A percentile compares a stretch with the other conserved stretches of the same genome.
These are phyloP conservation scores for Tolypocladium capitatum DNA, from an alignment of 2,329 filamentous ascomycete species.

Conservation along the genomic window DNA sequence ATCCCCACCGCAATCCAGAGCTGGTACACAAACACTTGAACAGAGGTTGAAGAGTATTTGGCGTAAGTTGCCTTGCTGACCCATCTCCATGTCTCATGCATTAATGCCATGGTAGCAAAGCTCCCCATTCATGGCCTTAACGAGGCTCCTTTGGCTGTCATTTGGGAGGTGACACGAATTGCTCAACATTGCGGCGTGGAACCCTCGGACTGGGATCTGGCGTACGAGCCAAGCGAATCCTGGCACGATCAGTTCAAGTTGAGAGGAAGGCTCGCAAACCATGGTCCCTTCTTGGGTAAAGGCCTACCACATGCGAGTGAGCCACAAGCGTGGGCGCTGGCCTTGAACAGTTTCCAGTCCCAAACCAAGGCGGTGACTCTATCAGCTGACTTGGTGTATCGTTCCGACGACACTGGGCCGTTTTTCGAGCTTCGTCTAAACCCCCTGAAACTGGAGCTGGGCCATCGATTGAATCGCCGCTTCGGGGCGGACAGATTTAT, in stretches of 20 bases:
- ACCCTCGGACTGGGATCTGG: slow-evolving; percentile 19
- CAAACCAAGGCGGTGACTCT: slow-evolving; percentile 27
- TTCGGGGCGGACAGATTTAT: slow-evolving; percentile 48
- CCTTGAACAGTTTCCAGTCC: slow-evolving; percentile 22
- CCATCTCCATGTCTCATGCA: not conserved
- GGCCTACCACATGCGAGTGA: slow-evolving; percentile 33
- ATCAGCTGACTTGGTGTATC: slow-evolving; percentile 26
- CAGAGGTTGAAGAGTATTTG: slow-evolving; percentile 22
- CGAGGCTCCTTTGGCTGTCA: slow-evolving; percentile 31
- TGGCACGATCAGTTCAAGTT: slow-evolving; percentile 33
- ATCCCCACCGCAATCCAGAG: not conserved
- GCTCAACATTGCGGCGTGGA: slow-evolving; percentile 31
- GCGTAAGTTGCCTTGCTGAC: slow-evolving; percentile 18
- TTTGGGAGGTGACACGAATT: slow-evolving; percentile 39
- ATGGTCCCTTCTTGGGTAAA: slow-evolving; percentile 29
- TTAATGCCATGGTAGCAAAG: slow-evolving; percentile 14
- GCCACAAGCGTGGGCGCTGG: slow-evolving; percentile 31
- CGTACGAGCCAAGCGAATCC: slow-evolving; percentile 18
- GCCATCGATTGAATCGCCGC: slow-evolving; percentile 38
- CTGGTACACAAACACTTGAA: slow-evolving; percentile 2
- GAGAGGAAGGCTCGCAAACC: slow-evolving; percentile 24
- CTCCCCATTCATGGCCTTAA: slow-evolving; percentile 25
- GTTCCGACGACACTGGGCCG: slow-evolving; percentile 19
- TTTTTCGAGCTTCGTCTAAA: slow-evolving; percentile 33
- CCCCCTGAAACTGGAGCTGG: slow-evolving; percentile 32